Percentiles rank a stretch among this genome's conserved stretches.
These are phyloP conservation scores for Plantago ovata DNA, from an alignment of 257 asterid genomes.

Conservation along the genomic window DNA sequence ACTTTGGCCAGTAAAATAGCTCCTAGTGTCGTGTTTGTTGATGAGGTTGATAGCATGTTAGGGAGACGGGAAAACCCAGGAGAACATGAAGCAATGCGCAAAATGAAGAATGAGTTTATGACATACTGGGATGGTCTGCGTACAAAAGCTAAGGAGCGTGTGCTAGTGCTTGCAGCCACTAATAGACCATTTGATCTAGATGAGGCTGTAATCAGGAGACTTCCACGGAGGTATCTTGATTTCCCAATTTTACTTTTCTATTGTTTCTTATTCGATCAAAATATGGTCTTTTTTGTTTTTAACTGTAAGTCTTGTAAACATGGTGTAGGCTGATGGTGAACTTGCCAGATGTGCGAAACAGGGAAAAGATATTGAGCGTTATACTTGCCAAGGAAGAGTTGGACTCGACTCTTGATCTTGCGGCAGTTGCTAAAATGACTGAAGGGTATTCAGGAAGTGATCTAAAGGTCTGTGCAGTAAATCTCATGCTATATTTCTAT, in stretches of 20 bases:
- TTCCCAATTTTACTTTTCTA: slow-evolving; percentile 1
- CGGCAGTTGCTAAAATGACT: slow-evolving; percentile 42
- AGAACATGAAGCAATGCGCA: slow-evolving; percentile 51
- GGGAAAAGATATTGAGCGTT: slow-evolving; percentile 42
- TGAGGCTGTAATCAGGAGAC: slow-evolving; percentile 60
- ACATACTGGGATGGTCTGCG: slow-evolving; percentile 54
- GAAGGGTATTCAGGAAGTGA: slow-evolving; percentile 66
- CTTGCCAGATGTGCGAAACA: slow-evolving; percentile 40
- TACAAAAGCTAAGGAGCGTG: slow-evolving; percentile 47
- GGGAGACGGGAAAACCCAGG: slow-evolving; percentile 43
- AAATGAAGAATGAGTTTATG: slow-evolving; percentile 58
- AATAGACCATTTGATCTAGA: slow-evolving; percentile 57
- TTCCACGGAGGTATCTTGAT: slow-evolving; percentile 40
- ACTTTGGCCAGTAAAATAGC: slow-evolving; percentile 49
- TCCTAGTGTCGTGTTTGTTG: slow-evolving; percentile 53
- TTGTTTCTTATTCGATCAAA: neutral
- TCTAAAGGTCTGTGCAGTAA: slow-evolving; percentile 34
- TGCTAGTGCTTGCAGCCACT: slow-evolving; percentile 54
- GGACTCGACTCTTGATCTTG: slow-evolving; percentile 34
- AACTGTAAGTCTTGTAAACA: slow-evolving; percentile 1
- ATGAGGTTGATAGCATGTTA: slow-evolving; percentile 58
- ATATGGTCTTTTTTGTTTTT: neutral
- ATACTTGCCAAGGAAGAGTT: slow-evolving; percentile 43
- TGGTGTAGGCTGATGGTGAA: slow-evolving; percentile 48
- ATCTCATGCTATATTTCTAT: neutral